Evolutionary conservation across 768 basidiomycete species (phyloP), one percentile per base, ranked within the genome.

Genomic region (Naganishia vishniacii): DNA sequence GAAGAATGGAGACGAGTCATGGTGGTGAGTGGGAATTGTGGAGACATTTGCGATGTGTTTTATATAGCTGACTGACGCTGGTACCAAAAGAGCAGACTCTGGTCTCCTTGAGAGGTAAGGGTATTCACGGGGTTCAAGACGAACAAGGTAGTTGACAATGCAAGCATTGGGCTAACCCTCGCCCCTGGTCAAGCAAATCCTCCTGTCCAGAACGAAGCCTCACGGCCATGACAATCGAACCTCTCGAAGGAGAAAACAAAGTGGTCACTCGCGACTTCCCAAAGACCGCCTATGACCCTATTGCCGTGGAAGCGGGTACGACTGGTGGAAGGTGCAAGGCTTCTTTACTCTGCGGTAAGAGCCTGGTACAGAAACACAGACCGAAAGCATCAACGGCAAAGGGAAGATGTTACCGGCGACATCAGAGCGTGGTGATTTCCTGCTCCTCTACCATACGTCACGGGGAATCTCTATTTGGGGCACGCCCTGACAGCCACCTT

Each of bases 401-500:
- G 48, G 26, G 6, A 51, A 26, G 25, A 61, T 53, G 48, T 63
- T 31, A 63, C 62, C 12, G 56, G 56, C 9, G 80, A 83, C 16
- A 77, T 81, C 53, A 84, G 85, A 56, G 80, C 82, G 0, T 84
- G 87, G 41, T 88, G 86, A 28, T 73, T 80, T 28, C 88, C 92
- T 0, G 82, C 85, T 0, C 95, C 95, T 28, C 94, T 94, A 2
- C 95, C 95, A 3, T 98, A 98, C 71, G 92, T 99, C 68, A 99
- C 95, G 0, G 95, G 95, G 7, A 87, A 84, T 65, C 80, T 99
- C 63, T 94, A 99, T 72, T 92, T 95, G 64, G 95, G 95, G 2
- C 95, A 99, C 69, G 94, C 86, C 2, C 81, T 99, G 60, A 94
- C 93, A 0, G 83, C 87, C 8, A 88, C 92, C 4, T 87, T 99